These are phyloP conservation scores for Nicotiana benthamiana DNA, from an alignment of 257 asterid species.

Conservation along the genomic window DNA sequence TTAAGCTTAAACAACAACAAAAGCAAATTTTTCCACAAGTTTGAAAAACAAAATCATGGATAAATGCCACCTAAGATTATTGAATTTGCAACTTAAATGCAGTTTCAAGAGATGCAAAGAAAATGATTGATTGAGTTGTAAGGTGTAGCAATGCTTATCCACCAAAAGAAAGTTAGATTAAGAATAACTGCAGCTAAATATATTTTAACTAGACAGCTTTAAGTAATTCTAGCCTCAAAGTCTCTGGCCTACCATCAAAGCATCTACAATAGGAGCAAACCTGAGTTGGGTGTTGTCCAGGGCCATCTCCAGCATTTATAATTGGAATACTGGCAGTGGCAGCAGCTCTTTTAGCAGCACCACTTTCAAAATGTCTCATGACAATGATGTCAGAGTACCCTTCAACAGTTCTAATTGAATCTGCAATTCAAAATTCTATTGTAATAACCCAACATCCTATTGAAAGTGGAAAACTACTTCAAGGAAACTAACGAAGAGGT, in stretches of 20 bases:
- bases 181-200: background rate
- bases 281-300: conserved; percentile 98
- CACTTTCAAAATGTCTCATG: conserved; percentile 98
- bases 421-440: conserved; percentile 26
- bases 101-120: background rate
- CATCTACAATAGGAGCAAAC: conserved; percentile 22
- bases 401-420: conserved; percentile 84
- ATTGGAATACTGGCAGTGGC: conserved; percentile 69
- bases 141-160: background rate
- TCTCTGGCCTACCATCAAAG: background rate
- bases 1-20: background rate
- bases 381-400: conserved; percentile 87
- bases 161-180: background rate
- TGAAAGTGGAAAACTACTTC: background rate
- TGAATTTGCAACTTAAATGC: background rate
- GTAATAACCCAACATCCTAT: background rate
- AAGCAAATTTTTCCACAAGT: background rate
- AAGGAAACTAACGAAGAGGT: background rate
- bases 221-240: background rate
- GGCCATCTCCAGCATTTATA: conserved; percentile 98
- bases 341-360: conserved; percentile 91
- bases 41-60: background rate
- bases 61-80: background rate
- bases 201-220: background rate
- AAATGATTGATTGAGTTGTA: background rate